Evolutionary conservation across 2,329 filamentous ascomycete species (phyloP), one percentile per base, ranked within the genome.

Genomic region (Dactylella cylindrospora): DNA sequence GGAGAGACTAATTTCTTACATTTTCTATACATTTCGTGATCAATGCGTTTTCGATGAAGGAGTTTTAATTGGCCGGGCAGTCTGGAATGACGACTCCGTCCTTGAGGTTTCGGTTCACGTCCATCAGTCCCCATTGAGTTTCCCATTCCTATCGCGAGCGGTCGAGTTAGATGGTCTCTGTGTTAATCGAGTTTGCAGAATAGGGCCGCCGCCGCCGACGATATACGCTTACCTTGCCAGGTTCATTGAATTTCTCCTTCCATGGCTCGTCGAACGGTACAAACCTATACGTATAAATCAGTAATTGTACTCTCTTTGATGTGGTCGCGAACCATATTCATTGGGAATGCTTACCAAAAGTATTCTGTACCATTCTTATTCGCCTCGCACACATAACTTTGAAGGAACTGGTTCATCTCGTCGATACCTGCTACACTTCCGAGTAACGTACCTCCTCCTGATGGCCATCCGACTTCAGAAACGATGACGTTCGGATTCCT

Each of bases 261-360:
- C 91, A 97, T 2, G 90, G 90, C 77, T 97, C 91, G 71, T 97
- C 91, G 71, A 96, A 97, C 7, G 90, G 89, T 71, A 90, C 88
- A 72, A 97, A 96, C 82, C 81, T 82, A 60, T 38, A 29, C 10
- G 17, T 17, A 15, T n/a, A 36, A 13, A 38, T 54, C 22, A 54
- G 38, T 19, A 54, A 20, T 66, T 45, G 67, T 62, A 51, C 19
- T 10, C 36, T 20, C 10, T 7, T 13, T 32, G 45, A 8, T 19
- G 32, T 20, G 9, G n/a, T 36, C 38, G 44, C 7, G 8, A 33
- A 26, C 3, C 4, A 20, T 29, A 29, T 45, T 6, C 13, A 12
- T 52, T 23, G n/a, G 45, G 13, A 7, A 17, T 28, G 72, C 79
- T 72, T 73, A 84, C 91, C 91, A 97, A 71, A 96, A 96, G 72